Conservation (phyloP, 2,329 filamentous ascomycete species). For the Cladophialophora yegresii region DNA sequence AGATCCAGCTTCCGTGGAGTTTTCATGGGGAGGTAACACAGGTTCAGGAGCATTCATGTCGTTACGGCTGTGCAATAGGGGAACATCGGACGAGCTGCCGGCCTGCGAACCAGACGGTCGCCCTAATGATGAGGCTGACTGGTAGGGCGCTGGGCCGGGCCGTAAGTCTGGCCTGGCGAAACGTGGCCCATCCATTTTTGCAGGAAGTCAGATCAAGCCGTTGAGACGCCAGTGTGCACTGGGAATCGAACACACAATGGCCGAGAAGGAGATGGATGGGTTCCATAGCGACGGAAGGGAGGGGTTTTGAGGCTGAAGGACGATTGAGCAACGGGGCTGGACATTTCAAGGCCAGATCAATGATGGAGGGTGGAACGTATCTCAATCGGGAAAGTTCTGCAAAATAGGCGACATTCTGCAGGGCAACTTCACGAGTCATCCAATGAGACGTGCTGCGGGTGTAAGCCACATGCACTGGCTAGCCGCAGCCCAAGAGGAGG, state of each 20-base stretch:
- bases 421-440: not conserved
- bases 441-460: not conserved
- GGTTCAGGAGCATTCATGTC: not conserved
- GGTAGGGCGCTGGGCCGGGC: slow-evolving; percentile 6
- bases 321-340: not conserved
- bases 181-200: not conserved
- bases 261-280: not conserved
- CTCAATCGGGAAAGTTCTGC: not conserved
- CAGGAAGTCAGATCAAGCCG: not conserved
- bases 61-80: not conserved
- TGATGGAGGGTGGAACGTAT: not conserved
- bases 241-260: not conserved
- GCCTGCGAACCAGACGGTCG: not conserved
- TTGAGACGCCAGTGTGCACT: too few species aligned
- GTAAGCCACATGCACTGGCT: slow-evolving; percentile 9
- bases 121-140: not conserved
- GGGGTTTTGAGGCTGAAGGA: slow-evolving; percentile 6
- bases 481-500: slow-evolving; percentile 5
- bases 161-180: not conserved
- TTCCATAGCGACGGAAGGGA: not conserved
- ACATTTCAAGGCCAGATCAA: not conserved
- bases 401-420: not conserved
- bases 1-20: not conserved
- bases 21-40: not conserved
- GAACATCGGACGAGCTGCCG: not conserved